Percentiles rank a stretch among this genome's conserved stretches.
phyloP scores from a whole-genome alignment of 2,329 filamentous ascomycete genomes.

The Ampelomyces quisqualis region DNA sequence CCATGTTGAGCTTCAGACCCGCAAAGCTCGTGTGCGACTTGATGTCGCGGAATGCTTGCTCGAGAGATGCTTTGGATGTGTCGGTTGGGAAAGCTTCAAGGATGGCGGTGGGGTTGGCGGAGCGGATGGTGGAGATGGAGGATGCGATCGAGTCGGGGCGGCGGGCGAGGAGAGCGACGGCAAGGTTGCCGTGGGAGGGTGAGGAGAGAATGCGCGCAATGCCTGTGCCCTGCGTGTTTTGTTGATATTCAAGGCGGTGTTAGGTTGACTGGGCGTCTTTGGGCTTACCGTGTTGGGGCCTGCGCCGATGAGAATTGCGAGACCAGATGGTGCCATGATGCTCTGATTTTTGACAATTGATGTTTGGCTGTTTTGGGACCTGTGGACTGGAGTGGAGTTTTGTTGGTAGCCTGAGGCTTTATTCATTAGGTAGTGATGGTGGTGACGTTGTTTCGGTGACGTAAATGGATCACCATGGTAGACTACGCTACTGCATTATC shows the following conservation, averaged over 20 bases:
- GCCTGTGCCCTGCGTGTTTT: conserved; percentile 50
- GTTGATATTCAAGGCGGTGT: not conserved
- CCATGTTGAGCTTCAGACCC: conserved; percentile 53
- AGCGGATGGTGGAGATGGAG: conserved; percentile 46
- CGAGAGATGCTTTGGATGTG: conserved; percentile 51
- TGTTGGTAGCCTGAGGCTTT: too few species aligned
- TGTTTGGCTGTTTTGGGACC: too few species aligned
- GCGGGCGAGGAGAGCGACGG: conserved; percentile 57
- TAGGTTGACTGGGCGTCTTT: not conserved
- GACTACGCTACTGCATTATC: conserved; percentile 1
- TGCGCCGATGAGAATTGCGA: conserved; percentile 39
- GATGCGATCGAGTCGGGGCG: conserved; percentile 49
- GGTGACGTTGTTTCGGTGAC: not conserved
- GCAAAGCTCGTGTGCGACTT: conserved; percentile 51
- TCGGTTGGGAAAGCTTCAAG: conserved; percentile 57
- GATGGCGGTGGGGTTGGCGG: conserved; percentile 47
- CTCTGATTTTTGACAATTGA: not conserved
- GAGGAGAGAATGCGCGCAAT: conserved; percentile 58
- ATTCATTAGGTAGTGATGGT: not conserved
- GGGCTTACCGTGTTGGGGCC: conserved; percentile 35
- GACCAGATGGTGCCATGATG: conserved; percentile 31
- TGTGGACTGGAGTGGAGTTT: too few species aligned
- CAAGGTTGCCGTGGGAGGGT: conserved; percentile 55
- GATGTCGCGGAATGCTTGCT: conserved; percentile 54
- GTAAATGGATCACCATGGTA: not conserved